Conservation (phyloP, 345 rosid genomes). For the Lenwebbia sp. region DNA sequence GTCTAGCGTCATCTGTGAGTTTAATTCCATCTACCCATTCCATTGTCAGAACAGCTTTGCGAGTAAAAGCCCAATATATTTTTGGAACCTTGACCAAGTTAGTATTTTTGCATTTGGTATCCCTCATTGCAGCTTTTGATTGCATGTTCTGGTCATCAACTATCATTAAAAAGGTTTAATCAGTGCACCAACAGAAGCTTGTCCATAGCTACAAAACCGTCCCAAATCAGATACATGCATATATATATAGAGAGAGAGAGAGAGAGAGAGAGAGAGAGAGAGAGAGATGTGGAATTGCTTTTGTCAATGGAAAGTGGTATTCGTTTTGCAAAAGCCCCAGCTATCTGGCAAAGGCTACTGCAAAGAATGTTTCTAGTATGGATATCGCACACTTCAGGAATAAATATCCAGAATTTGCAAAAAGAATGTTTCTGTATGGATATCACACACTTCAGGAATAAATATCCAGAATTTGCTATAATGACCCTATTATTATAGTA, state of each 20-base stretch:
- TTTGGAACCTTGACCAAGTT: slow-evolving; percentile 74
- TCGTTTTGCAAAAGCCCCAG: background rate
- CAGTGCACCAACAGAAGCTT: background rate
- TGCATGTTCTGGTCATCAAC: slow-evolving; percentile 24
- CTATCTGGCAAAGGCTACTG: background rate
- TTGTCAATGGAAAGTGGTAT: background rate
- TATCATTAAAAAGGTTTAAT: slow-evolving; percentile 1
- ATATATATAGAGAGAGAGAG: background rate
- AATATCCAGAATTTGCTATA: background rate
- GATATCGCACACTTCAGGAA: background rate
- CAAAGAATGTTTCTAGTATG: background rate
- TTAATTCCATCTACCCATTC: slow-evolving; percentile 97
- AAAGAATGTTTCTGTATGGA: background rate
- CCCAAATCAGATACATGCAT: background rate
- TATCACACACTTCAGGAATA: background rate
- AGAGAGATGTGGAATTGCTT: background rate
- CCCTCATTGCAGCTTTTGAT: slow-evolving; percentile 14
- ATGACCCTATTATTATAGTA: background rate
- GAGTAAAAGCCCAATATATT: slow-evolving; percentile 75
- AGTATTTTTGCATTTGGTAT: slow-evolving; percentile 19
- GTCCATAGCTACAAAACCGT: background rate
- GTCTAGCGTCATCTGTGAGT: slow-evolving; percentile 62
- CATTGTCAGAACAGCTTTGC: slow-evolving; percentile 88
- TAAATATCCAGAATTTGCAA: background rate
- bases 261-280: background rate